Base-by-base conservation (phyloP, 2,329 filamentous ascomycete species). In the Monilinia laxa region DNA sequence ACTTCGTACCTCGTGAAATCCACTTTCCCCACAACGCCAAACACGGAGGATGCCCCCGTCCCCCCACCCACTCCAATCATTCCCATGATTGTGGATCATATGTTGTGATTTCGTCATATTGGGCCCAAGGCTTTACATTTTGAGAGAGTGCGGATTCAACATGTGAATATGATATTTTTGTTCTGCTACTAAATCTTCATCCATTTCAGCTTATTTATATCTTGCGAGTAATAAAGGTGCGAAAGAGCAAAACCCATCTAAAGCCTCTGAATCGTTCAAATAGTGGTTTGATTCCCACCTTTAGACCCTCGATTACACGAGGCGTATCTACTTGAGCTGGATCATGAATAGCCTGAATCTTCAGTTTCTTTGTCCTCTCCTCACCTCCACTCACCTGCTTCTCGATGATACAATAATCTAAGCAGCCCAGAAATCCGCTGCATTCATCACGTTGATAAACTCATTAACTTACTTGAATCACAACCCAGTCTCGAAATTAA, bases 41-140 rank as follows among this genome's bases (percentile, higher is more conserved):
- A 40, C 20, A 31, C 49, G 31, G 23, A 63, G 49, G 20, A 38
- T 28, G 35, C 31, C 53, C 62, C 62, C 28, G 28, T 57, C 38
- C 42, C 62, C 53, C 62, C 40, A 65, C 28, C 53, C 51, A 51
- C 18, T 58, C 38, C 62, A 58, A 57, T 64, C 62, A 64, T 20
- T 31, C 16, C 31, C 28, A 51, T 62, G 1, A 38, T 62, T 14
- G 47, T 31, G 31, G 45, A 62, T 62, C 28, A 65, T 51, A 49
- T 59, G 62, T 58, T 18, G 42, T 58, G 62, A 31, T 51, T 65
- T 65, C 53, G 42, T 65, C 62, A 51, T 58, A 65, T 65, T 64
- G 42, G 35, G 38, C 28, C 53, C 53, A 58, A 51, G 20, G 42
- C 31, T 51, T 57, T 49, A 18, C 38, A 18, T 18, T 35, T 57